Conservation (phyloP, 2,329 filamentous ascomycete species). For the Zasmidium cellare region DNA sequence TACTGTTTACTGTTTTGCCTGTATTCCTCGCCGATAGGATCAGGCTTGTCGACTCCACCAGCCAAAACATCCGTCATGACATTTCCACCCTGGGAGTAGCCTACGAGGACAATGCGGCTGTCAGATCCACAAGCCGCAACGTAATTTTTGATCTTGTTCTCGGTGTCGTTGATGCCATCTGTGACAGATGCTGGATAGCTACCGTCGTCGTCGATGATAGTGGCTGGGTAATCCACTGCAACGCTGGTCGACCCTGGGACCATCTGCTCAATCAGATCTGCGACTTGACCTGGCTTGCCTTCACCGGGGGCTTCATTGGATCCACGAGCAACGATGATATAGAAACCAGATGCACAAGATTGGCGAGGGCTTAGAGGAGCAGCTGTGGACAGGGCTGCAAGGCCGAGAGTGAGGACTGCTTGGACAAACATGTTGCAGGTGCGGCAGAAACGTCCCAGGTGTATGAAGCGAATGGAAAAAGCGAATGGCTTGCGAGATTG, state of each 20-base stretch:
- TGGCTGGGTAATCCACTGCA: constrained; percentile 24
- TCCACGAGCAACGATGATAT: constrained; percentile 39
- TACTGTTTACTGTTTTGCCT: constrained; percentile 26
- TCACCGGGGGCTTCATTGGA: constrained; percentile 28
- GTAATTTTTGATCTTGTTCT: constrained; percentile 29
- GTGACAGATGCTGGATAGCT: constrained; percentile 29
- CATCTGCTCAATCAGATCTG: constrained; percentile 26
- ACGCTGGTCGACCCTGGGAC: constrained; percentile 35
- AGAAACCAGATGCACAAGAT: constrained; percentile 19
- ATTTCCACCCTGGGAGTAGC: constrained; percentile 33
- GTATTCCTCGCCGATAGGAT: constrained; percentile 18
- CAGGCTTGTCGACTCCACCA: constrained; percentile 24
- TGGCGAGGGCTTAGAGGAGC: constrained; percentile 14
- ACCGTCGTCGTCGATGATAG: not conserved
- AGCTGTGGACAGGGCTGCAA: constrained; percentile 11
- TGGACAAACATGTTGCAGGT: too few relatives aligned
- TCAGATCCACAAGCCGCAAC: constrained; percentile 25
- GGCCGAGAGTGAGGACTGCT: constrained; percentile 7
- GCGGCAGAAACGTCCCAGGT: too few relatives aligned
- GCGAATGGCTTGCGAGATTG: too few relatives aligned
- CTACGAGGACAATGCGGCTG: constrained; percentile 35
- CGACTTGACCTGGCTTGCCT: constrained; percentile 34
- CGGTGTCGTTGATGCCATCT: constrained; percentile 33
- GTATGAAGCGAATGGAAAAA: too few relatives aligned
- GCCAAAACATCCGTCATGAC: constrained; percentile 9